These are phyloP conservation scores for Neofusicoccum umdonicola DNA, from an alignment of 2,329 filamentous ascomycete species.

Conservation along the genomic window DNA sequence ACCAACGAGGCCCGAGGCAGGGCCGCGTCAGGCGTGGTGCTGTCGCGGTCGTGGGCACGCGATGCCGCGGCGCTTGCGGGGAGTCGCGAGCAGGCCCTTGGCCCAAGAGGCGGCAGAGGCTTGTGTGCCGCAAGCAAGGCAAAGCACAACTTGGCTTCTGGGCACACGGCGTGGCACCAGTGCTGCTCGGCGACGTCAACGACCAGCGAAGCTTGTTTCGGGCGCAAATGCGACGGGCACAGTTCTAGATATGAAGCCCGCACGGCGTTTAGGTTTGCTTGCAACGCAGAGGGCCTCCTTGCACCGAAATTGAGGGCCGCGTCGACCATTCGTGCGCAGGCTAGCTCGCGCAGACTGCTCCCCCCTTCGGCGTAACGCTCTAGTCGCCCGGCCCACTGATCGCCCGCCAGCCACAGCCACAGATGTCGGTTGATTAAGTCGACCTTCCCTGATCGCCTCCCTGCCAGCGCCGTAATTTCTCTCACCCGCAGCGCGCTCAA, in stretches of 20 bases:
- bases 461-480: constrained; percentile 5
- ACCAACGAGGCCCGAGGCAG: background rate
- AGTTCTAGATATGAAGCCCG: background rate
- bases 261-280: background rate
- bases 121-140: background rate
- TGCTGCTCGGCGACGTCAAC: background rate
- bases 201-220: background rate
- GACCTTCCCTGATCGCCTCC: constrained; percentile 3
- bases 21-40: background rate
- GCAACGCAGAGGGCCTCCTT: background rate
- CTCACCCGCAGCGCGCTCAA: background rate
- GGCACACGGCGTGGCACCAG: background rate
- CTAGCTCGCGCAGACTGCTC: background rate
- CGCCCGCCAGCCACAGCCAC: constrained; percentile 2
- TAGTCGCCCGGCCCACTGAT: background rate
- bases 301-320: background rate
- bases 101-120: background rate
- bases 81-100: background rate
- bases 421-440: background rate
- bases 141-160: background rate
- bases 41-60: background rate
- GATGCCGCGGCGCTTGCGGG: background rate
- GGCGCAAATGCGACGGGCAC: background rate
- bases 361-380: background rate
- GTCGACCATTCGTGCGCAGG: background rate